These are phyloP conservation scores for Gilbertella persicaria DNA, from an alignment of 371 early-diverging fungal species.

Conservation along the genomic window DNA sequence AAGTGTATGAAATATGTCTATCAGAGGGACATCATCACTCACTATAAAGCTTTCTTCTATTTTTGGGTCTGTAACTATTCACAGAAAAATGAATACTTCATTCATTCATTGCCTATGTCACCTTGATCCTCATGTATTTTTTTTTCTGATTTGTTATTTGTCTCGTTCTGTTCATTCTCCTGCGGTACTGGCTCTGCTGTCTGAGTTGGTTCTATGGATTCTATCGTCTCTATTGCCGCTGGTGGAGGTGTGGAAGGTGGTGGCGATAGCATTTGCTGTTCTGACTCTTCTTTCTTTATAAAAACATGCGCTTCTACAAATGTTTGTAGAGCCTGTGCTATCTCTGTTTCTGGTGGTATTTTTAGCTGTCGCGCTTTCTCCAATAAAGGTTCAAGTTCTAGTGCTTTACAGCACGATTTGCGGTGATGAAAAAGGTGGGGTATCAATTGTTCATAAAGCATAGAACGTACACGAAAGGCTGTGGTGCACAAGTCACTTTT, in stretches of 20 bases:
- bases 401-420: constrained; percentile 36
- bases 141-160: too few relatives aligned
- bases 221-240: neutral
- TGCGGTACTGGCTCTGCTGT: too few relatives aligned
- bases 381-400: constrained; percentile 8
- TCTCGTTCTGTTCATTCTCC: too few relatives aligned
- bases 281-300: neutral
- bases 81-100: too few relatives aligned
- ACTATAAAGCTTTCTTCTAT: constrained; percentile 3
- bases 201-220: too few relatives aligned
- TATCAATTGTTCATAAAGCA: constrained; percentile 74
- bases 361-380: constrained; percentile 8
- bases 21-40: constrained; percentile 49
- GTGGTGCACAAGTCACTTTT: constrained; percentile 26
- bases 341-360: constrained; percentile 13
- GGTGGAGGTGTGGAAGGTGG: neutral
- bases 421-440: constrained; percentile 52
- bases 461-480: constrained; percentile 67
- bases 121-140: too few relatives aligned
- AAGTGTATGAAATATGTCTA: constrained; percentile 76
- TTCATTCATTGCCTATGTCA: too few relatives aligned
- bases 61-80: constrained; percentile 2
- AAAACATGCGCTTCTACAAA: constrained; percentile 13
- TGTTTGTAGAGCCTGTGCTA: constrained; percentile 19
- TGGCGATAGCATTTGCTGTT: neutral